Conservation (phyloP, 2,329 filamentous ascomycete genomes). For the Thielaviopsis musarum region DNA sequence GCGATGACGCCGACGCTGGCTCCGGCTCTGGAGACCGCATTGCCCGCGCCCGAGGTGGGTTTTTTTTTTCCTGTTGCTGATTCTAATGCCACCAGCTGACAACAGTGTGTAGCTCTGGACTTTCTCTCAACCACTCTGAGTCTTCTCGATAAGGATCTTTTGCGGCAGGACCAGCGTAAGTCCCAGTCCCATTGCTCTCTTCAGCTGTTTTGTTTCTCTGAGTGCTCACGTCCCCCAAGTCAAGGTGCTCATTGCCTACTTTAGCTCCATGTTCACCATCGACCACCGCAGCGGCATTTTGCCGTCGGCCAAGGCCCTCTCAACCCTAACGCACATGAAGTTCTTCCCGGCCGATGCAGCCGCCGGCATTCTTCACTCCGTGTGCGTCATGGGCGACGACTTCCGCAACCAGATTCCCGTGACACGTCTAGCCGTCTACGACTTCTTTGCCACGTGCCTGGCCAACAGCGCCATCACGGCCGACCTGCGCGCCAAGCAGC, state of each 20-base stretch:
- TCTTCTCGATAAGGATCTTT: constrained; percentile 26
- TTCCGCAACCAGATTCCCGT: constrained; percentile 35
- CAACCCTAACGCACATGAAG: constrained; percentile 31
- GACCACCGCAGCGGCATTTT: constrained; percentile 43
- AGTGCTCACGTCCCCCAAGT: constrained; percentile 17
- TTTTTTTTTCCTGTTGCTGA: background rate
- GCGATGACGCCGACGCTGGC: constrained; percentile 24
- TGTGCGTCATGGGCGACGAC: constrained; percentile 37
- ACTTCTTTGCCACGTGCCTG: constrained; percentile 29
- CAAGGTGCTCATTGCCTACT: constrained; percentile 34
- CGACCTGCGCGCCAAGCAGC: constrained; percentile 25
- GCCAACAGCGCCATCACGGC: constrained; percentile 25
- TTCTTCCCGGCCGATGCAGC: constrained; percentile 32
- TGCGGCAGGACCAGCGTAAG: constrained; percentile 34
- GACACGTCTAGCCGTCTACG: constrained; percentile 36
- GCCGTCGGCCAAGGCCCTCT: constrained; percentile 35
- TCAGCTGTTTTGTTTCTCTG: background rate
- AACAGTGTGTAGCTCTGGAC: constrained; percentile 27
- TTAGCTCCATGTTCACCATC: constrained; percentile 40
- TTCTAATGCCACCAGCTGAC: constrained; percentile 9
- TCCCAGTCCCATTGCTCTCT: background rate
- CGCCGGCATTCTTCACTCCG: constrained; percentile 30
- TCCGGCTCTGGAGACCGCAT: constrained; percentile 29
- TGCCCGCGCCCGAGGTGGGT: constrained; percentile 33
- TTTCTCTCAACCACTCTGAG: constrained; percentile 38